Evolutionary conservation across 768 basidiomycete species (phyloP).

Genomic region (Trametes elegans): DNA sequence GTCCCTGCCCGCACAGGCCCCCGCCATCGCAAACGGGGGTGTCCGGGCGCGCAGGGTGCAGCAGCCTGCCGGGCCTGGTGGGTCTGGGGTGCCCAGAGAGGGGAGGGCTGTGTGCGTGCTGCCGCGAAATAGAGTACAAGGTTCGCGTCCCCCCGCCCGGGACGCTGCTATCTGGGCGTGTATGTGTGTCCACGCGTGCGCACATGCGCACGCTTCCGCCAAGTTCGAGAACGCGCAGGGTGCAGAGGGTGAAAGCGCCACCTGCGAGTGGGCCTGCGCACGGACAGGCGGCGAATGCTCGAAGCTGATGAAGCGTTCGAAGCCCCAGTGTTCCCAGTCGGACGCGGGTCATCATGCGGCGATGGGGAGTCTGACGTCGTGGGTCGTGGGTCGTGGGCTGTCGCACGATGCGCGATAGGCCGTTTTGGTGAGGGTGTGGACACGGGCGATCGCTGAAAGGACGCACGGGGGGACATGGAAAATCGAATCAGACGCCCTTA

Average conservation of each 20-base stretch:
- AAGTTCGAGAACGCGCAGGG: neutral
- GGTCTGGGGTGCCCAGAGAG: neutral
- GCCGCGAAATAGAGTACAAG: constrained; percentile 16
- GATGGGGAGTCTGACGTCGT: neutral
- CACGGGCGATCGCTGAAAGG: neutral
- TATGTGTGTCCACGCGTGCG: constrained; percentile 4
- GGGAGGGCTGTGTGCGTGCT: neutral
- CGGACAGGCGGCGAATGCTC: no score
- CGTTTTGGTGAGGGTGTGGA: neutral
- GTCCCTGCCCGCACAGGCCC: no score
- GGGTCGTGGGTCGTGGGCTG: neutral
- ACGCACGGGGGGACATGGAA: constrained; percentile 1
- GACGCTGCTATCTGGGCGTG: no score
- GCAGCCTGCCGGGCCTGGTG: neutral
- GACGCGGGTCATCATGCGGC: neutral
- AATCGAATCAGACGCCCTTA: constrained; percentile 12
- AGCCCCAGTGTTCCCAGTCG: no score
- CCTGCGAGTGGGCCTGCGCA: neutral
- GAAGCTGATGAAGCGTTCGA: no score
- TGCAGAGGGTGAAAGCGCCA: neutral
- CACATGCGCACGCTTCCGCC: neutral
- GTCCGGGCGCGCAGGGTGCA: no score
- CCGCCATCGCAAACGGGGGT: no score
- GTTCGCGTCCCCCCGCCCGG: constrained; percentile 3
- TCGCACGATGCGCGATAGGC: constrained; percentile 6